These are phyloP conservation scores for Crotalaria pallida DNA, from an alignment of 306 rosid genomes.

Conservation along the genomic window DNA sequence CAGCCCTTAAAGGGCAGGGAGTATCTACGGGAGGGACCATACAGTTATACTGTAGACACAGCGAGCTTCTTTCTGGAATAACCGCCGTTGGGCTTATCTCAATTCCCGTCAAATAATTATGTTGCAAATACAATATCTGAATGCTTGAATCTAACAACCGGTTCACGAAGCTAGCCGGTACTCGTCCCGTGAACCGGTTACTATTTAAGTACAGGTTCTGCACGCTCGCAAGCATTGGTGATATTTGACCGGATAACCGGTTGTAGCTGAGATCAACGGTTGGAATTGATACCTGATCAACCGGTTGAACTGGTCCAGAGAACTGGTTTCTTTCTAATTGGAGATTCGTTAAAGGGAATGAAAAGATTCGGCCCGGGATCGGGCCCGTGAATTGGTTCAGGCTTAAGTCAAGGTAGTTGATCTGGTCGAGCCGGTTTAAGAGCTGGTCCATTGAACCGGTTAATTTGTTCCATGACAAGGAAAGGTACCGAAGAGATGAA, in stretches of 20 bases:
- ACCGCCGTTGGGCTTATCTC: slow-evolving; percentile 92
- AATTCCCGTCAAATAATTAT: slow-evolving; percentile 85
- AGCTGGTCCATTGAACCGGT: slow-evolving; percentile 61
- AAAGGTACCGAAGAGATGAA: slow-evolving; percentile 73
- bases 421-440: slow-evolving; percentile 49
- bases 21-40: slow-evolving; percentile 92
- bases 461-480: slow-evolving; percentile 74
- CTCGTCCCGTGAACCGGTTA: slow-evolving; percentile 82
- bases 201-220: slow-evolving; percentile 82
- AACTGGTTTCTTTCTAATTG: slow-evolving; percentile 74
- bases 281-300: slow-evolving; percentile 51
- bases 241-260: slow-evolving; percentile 60
- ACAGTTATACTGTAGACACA: slow-evolving; percentile 93
- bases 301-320: slow-evolving; percentile 58
- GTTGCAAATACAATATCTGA: slow-evolving; percentile 82
- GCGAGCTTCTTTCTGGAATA: slow-evolving; percentile 77
- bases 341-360: slow-evolving; percentile 61
- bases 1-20: slow-evolving; percentile 81
- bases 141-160: slow-evolving; percentile 63
- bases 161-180: slow-evolving; percentile 68
- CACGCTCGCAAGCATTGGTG: slow-evolving; percentile 67
- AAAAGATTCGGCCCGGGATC: slow-evolving; percentile 66
- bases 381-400: slow-evolving; percentile 68
- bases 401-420: slow-evolving; percentile 81
- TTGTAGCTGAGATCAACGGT: slow-evolving; percentile 91